phyloP scores from a whole-genome alignment of 2,329 filamentous ascomycete genomes.

The Bretziella fagacearum region DNA sequence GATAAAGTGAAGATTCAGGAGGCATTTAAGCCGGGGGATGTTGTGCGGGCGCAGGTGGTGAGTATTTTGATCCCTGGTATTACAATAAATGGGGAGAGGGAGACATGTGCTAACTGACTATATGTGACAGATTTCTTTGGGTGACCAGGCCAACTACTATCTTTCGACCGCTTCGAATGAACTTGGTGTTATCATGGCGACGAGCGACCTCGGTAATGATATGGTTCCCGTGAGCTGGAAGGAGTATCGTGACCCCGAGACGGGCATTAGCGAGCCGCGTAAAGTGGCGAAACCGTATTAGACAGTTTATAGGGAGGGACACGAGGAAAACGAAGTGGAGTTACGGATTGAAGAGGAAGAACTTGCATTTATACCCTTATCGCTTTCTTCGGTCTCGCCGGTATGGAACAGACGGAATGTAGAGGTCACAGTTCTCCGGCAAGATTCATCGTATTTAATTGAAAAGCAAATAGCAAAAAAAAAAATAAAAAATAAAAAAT shows the following conservation, averaged over 20 bases:
- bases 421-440: no score
- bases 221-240: slow-evolving; percentile 94
- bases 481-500: background rate
- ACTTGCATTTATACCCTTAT: slow-evolving; percentile 1
- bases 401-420: no score
- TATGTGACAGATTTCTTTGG: slow-evolving; percentile 59
- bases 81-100: background rate
- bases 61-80: slow-evolving; percentile 21
- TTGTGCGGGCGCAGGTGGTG: slow-evolving; percentile 72
- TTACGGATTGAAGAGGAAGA: background rate
- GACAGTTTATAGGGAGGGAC: background rate
- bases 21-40: slow-evolving; percentile 81
- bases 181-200: slow-evolving; percentile 83
- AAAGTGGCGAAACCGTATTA: slow-evolving; percentile 91
- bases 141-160: slow-evolving; percentile 91
- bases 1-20: slow-evolving; percentile 85
- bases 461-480: background rate
- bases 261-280: slow-evolving; percentile 56
- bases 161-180: slow-evolving; percentile 84
- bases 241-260: slow-evolving; percentile 75
- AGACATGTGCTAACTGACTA: slow-evolving; percentile 6
- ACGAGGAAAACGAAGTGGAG: background rate
- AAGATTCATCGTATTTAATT: no score
- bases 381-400: no score
- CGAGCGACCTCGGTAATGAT: slow-evolving; percentile 68